Conservation (phyloP, 2,329 filamentous ascomycete species). For the Didymella glomerata region DNA sequence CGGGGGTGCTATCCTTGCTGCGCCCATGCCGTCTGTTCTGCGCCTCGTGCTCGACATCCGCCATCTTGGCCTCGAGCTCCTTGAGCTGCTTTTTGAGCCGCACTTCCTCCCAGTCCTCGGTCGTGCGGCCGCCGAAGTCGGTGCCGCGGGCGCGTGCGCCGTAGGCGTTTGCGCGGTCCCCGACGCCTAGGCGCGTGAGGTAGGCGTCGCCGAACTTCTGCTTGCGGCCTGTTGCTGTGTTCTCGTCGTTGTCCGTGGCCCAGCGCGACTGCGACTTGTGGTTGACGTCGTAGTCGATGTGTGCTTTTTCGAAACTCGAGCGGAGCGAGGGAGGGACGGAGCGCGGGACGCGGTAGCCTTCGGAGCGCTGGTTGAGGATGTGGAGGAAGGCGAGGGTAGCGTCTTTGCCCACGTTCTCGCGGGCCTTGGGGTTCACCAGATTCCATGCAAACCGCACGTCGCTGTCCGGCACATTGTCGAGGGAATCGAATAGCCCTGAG, state of each 20-base stretch:
- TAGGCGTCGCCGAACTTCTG: slow-evolving; percentile 98
- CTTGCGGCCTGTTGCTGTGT: slow-evolving; percentile 86
- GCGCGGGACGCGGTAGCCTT: slow-evolving; percentile 92
- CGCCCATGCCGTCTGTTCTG: slow-evolving; percentile 64
- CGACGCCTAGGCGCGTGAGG: slow-evolving; percentile 83
- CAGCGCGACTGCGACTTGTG: slow-evolving; percentile 78
- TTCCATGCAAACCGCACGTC: slow-evolving; percentile 96
- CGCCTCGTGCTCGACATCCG: slow-evolving; percentile 78
- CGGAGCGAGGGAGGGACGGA: slow-evolving; percentile 90
- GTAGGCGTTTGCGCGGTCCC: slow-evolving; percentile 74
- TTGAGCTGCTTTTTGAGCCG: slow-evolving; percentile 89
- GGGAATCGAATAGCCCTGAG: slow-evolving; percentile 81
- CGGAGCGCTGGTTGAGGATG: slow-evolving; percentile 94
- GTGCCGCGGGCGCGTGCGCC: slow-evolving; percentile 76
- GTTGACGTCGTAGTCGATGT: slow-evolving; percentile 95
- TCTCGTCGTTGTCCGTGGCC: slow-evolving; percentile 80
- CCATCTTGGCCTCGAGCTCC: slow-evolving; percentile 88
- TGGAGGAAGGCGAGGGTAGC: slow-evolving; percentile 93
- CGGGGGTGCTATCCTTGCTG: slow-evolving; percentile 78
- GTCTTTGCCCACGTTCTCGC: slow-evolving; percentile 88
- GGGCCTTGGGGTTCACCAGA: slow-evolving; percentile 90
- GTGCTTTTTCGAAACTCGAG: slow-evolving; percentile 89
- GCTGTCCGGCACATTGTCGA: slow-evolving; percentile 70
- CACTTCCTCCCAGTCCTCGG: slow-evolving; percentile 97
- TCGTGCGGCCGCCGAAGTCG: slow-evolving; percentile 85